A percentile compares a stretch with the other conserved stretches of the same genome.
Evolutionary conservation across 768 basidiomycete species (phyloP).

Genomic region (Mycena floridula): DNA sequence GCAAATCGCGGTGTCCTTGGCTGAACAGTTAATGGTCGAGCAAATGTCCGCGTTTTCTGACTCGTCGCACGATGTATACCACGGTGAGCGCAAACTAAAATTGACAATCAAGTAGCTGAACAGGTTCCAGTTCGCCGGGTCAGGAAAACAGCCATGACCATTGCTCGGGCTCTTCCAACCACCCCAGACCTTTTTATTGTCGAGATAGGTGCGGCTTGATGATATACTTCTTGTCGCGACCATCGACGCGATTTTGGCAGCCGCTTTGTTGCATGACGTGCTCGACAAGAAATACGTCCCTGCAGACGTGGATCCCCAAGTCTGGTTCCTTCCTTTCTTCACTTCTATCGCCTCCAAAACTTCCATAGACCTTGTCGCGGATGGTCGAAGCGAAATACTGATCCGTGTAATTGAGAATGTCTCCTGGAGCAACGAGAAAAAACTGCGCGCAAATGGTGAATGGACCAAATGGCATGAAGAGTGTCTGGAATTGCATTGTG

Average conservation of each 20-base stretch:
- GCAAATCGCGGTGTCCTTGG: slow-evolving; percentile 43
- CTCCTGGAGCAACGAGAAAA: slow-evolving; percentile 83
- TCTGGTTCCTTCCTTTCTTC: slow-evolving; percentile 67
- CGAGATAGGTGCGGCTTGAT: slow-evolving; percentile 54
- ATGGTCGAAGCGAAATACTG: slow-evolving; percentile 53
- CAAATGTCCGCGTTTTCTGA: slow-evolving; percentile 69
- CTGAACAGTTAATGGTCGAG: slow-evolving; percentile 64
- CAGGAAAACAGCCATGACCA: slow-evolving; percentile 62
- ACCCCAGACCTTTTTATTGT: slow-evolving; percentile 68
- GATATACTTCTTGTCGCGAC: no score
- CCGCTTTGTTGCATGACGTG: slow-evolving; percentile 86
- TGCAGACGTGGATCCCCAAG: slow-evolving; percentile 50
- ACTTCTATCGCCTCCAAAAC: slow-evolving; percentile 31
- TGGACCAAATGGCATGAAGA: slow-evolving; percentile 64
- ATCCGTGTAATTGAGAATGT: slow-evolving; percentile 68
- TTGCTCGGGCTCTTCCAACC: slow-evolving; percentile 46
- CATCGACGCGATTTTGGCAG: slow-evolving; percentile 31
- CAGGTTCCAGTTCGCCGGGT: slow-evolving; percentile 72
- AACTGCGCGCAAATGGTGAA: slow-evolving; percentile 43
- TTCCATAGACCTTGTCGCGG: slow-evolving; percentile 49
- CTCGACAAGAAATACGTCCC: slow-evolving; percentile 82
- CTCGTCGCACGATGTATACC: slow-evolving; percentile 74
- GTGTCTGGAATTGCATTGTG: slow-evolving; percentile 74
- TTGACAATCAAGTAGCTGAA: no score
- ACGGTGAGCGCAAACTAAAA: slow-evolving; percentile 42